These are phyloP conservation scores for Paraphoma chrysanthemicola DNA, from an alignment of 2,329 filamentous ascomycete species.

Conservation along the genomic window DNA sequence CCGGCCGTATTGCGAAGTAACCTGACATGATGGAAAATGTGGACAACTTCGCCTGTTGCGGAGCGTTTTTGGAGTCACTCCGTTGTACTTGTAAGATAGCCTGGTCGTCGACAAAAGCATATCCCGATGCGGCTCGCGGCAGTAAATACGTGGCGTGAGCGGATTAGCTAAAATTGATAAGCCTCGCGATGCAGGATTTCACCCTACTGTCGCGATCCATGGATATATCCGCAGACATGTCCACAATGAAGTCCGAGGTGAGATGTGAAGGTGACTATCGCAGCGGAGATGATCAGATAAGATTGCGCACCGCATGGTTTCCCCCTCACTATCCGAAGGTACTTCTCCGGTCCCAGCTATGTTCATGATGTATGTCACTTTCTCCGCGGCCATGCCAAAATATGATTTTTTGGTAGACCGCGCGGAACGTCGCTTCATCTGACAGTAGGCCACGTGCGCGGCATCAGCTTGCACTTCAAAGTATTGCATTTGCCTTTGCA, in stretches of 20 bases:
- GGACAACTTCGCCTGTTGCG: conserved; percentile 12
- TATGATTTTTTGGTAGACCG: not conserved
- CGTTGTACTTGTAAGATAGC: conserved; percentile 28
- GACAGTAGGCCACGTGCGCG: not conserved
- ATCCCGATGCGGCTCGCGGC: not conserved
- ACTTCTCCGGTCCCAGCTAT: conserved; percentile 21
- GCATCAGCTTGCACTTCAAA: not conserved
- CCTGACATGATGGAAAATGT: conserved; percentile 6
- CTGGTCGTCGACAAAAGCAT: conserved; percentile 5
- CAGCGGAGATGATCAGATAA: conserved; percentile 38
- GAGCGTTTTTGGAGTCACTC: conserved; percentile 1
- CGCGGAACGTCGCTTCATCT: not conserved
- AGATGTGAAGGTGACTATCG: not conserved
- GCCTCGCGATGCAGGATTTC: no score
- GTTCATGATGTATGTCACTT: conserved; percentile 1
- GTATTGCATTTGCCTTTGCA: not conserved
- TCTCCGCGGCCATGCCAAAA: conserved; percentile 12
- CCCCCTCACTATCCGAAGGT: conserved; percentile 18
- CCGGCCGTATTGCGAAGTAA: conserved; percentile 2
- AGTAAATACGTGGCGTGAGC: not conserved
- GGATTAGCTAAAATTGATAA: not conserved
- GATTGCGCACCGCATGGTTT: conserved; percentile 13
- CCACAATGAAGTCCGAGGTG: not conserved
- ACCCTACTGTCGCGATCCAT: not conserved
- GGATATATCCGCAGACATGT: no score